Evolutionary conservation across 257 asterid species (phyloP).

Genomic region (Echium plantagineum): DNA sequence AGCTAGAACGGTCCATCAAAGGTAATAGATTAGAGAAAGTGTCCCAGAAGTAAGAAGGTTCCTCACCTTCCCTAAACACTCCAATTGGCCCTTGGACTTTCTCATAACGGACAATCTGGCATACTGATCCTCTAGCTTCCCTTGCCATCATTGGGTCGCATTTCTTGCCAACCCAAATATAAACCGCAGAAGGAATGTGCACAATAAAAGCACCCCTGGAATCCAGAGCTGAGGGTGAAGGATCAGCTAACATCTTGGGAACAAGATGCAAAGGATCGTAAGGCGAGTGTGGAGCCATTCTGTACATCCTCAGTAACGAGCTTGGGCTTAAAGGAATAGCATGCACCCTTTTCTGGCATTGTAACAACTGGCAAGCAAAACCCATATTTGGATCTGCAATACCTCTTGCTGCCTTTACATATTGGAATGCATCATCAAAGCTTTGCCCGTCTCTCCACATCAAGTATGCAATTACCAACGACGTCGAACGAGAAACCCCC

Average conservation of each 20-base stretch:
- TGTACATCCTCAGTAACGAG: conserved; percentile 32
- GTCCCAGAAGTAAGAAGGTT: conserved; percentile 36
- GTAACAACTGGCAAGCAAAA: conserved; percentile 41
- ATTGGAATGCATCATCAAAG: conserved; percentile 42
- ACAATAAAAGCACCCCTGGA: conserved; percentile 42
- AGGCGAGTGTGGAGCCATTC: conserved; percentile 42
- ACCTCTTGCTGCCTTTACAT: conserved; percentile 43
- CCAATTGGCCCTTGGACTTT: conserved; percentile 32
- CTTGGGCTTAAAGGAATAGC: conserved; percentile 42
- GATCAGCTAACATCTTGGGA: conserved; percentile 38
- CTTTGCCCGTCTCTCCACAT: conserved; percentile 53
- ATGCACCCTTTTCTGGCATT: conserved; percentile 43
- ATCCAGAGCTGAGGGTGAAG: conserved; percentile 35
- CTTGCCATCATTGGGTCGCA: conserved; percentile 35
- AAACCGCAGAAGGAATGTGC: conserved; percentile 31
- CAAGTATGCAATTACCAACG: conserved; percentile 39
- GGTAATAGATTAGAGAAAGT: conserved; percentile 36
- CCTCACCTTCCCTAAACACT: conserved; percentile 31
- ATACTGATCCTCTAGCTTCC: conserved; percentile 41
- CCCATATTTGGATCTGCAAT: conserved; percentile 53
- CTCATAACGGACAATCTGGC: conserved; percentile 45
- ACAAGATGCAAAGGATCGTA: conserved; percentile 45
- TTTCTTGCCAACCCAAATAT: conserved; percentile 40
- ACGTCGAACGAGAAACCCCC: conserved; percentile 43
- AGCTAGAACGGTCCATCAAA: conserved; percentile 25